A percentile compares a stretch with the other conserved stretches of the same genome.
Conservation (phyloP, 192 early-diverging fungal species). For the Linnemannia schmuckeri region DNA sequence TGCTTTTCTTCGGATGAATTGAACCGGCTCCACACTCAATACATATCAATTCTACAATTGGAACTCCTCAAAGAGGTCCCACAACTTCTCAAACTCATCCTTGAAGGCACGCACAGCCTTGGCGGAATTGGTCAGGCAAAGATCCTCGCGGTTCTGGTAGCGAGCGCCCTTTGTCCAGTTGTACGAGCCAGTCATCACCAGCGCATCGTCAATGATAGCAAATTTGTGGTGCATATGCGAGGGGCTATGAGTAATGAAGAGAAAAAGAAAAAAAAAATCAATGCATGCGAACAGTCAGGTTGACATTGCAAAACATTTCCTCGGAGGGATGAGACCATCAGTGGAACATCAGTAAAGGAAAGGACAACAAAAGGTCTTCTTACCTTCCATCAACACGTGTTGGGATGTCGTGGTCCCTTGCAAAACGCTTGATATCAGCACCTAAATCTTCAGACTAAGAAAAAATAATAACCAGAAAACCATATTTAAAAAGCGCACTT, state of each 20-base stretch:
- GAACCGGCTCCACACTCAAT: not conserved
- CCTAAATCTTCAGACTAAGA: slow-evolving; percentile 64
- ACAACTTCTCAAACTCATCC: slow-evolving; percentile 73
- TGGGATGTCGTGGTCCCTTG: slow-evolving; percentile 61
- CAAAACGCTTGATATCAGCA: slow-evolving; percentile 66
- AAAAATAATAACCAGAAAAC: not conserved
- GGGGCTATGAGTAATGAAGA: slow-evolving; percentile 14
- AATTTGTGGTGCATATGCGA: slow-evolving; percentile 82
- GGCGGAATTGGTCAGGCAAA: slow-evolving; percentile 74
- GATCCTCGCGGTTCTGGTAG: slow-evolving; percentile 76
- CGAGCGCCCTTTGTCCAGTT: slow-evolving; percentile 77
- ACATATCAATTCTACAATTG: not conserved
- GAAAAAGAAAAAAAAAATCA: not conserved
- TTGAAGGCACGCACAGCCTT: slow-evolving; percentile 69
- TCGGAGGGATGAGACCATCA: not conserved
- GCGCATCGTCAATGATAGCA: slow-evolving; percentile 69
- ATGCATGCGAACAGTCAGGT: not conserved
- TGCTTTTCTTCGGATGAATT: not conserved
- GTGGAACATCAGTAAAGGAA: slow-evolving; percentile 19
- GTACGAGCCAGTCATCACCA: slow-evolving; percentile 73
- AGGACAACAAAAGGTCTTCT: not conserved
- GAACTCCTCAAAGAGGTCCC: slow-evolving; percentile 61
- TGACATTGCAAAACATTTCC: not conserved
- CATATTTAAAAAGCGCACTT: not conserved
- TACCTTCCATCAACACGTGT: slow-evolving; percentile 62